These are phyloP conservation scores for Phaeosphaeriaceae sp. DNA, from an alignment of 2,329 filamentous ascomycete species.

Conservation along the genomic window DNA sequence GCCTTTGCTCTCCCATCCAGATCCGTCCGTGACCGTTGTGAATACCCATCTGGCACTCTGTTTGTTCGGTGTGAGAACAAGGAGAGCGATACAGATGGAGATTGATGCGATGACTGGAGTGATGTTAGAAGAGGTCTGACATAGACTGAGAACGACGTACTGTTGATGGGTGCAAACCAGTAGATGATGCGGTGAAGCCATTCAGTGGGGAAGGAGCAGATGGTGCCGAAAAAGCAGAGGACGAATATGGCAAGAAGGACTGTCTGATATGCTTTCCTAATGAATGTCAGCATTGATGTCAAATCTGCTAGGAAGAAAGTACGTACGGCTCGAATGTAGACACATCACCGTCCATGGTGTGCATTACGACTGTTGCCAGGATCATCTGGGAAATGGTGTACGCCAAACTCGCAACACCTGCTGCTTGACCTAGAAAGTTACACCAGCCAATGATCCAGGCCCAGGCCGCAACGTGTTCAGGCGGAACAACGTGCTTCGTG, in stretches of 20 bases:
- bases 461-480: conserved; percentile 67
- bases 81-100: conserved; percentile 64
- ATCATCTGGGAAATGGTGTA: conserved; percentile 71
- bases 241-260: conserved; percentile 65
- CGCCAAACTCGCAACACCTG: conserved; percentile 67
- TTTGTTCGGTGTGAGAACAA: conserved; percentile 66
- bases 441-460: conserved; percentile 73
- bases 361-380: conserved; percentile 67
- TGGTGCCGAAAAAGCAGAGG: conserved; percentile 62
- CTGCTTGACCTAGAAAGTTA: conserved; percentile 70
- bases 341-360: conserved; percentile 60
- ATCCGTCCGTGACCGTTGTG: conserved; percentile 66
- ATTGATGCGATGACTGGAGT: conserved; percentile 62
- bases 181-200: conserved; percentile 65
- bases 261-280: conserved; percentile 62
- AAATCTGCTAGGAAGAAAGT: neutral
- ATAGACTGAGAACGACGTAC: conserved; percentile 41
- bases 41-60: conserved; percentile 67
- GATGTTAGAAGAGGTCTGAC: conserved; percentile 8
- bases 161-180: conserved; percentile 72
- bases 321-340: conserved; percentile 66
- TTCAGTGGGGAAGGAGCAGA: conserved; percentile 69
- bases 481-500: conserved; percentile 69
- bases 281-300: neutral
- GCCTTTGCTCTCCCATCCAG: conserved; percentile 66